phyloP scores from a whole-genome alignment of 352 stramenopile genomes.

The Pythium dissotocum region DNA sequence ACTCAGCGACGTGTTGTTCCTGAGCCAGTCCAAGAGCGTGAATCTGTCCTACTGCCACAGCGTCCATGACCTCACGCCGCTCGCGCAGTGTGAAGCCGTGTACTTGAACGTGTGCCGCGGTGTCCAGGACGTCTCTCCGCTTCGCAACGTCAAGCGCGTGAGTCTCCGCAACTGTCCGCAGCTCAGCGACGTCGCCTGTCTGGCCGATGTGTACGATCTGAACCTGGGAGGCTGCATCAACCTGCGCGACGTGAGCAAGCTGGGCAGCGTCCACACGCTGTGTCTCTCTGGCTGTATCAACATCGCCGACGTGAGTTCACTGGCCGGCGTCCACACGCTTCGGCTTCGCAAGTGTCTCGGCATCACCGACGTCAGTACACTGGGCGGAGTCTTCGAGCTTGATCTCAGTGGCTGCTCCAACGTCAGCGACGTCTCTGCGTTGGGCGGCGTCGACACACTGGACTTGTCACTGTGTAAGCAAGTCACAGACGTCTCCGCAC shows the following conservation, averaged over 20 bases:
- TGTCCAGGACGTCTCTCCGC: constrained; percentile 44
- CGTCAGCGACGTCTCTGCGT: constrained; percentile 50
- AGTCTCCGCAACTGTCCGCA: constrained; percentile 65
- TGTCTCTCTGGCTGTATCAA: constrained; percentile 64
- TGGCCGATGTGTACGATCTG: constrained; percentile 50
- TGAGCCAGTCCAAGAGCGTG: constrained; percentile 39
- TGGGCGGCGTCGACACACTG: constrained; percentile 34
- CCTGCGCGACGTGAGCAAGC: constrained; percentile 41
- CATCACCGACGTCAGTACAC: constrained; percentile 45
- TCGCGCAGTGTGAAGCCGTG: constrained; percentile 47
- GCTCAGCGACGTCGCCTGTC: constrained; percentile 44
- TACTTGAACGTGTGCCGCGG: constrained; percentile 66
- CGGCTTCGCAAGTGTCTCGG: constrained; percentile 62
- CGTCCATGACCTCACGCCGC: constrained; percentile 45
- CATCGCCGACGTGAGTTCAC: constrained; percentile 49
- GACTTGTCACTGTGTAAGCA: constrained; percentile 50
- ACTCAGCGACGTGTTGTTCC: constrained; percentile 49
- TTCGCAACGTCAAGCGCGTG: constrained; percentile 41
- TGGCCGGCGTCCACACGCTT: constrained; percentile 48
- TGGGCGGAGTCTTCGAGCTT: constrained; percentile 49
- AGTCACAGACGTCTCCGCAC: constrained; percentile 27
- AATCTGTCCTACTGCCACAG: constrained; percentile 74
- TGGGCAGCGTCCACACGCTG: constrained; percentile 45
- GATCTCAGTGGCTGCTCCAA: constrained; percentile 57
- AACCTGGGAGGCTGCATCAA: constrained; percentile 58